Percentiles rank a stretch among this genome's conserved stretches.
phyloP scores from a whole-genome alignment of 140 eudicot genomes.

The Cichorium intybus region DNA sequence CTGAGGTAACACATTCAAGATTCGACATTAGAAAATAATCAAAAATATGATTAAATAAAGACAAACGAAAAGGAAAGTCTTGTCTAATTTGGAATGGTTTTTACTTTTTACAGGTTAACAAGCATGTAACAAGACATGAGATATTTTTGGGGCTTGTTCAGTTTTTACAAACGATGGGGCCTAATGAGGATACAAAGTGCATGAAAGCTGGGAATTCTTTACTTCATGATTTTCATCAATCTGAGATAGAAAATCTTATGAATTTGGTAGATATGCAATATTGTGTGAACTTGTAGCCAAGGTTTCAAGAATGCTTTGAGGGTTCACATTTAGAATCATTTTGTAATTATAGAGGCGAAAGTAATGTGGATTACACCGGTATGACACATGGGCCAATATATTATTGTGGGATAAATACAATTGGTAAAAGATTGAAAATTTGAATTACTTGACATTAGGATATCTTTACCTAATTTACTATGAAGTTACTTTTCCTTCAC shows the following conservation, averaged over 20 bases:
- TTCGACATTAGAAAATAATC: not conserved
- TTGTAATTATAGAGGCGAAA: slow-evolving; percentile 1
- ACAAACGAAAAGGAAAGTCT: not conserved
- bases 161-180: slow-evolving; percentile 46
- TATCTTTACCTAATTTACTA: not conserved
- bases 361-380: not conserved
- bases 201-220: slow-evolving; percentile 20
- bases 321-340: slow-evolving; percentile 12
- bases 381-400: not conserved
- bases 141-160: slow-evolving; percentile 71
- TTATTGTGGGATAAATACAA: not conserved
- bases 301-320: slow-evolving; percentile 15
- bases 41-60: not conserved
- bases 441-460: not conserved
- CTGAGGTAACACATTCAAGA: slow-evolving; percentile 44
- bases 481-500: too few species aligned
- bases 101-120: slow-evolving; percentile 54
- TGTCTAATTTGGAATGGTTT: not conserved
- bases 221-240: slow-evolving; percentile 34
- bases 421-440: not conserved
- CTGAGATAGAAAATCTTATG: slow-evolving; percentile 35
- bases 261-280: slow-evolving; percentile 46
- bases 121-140: slow-evolving; percentile 62
- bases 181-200: slow-evolving; percentile 9
- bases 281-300: slow-evolving; percentile 40